phyloP scores from a whole-genome alignment of 257 asterid genomes.

The Fraxinus americana region DNA sequence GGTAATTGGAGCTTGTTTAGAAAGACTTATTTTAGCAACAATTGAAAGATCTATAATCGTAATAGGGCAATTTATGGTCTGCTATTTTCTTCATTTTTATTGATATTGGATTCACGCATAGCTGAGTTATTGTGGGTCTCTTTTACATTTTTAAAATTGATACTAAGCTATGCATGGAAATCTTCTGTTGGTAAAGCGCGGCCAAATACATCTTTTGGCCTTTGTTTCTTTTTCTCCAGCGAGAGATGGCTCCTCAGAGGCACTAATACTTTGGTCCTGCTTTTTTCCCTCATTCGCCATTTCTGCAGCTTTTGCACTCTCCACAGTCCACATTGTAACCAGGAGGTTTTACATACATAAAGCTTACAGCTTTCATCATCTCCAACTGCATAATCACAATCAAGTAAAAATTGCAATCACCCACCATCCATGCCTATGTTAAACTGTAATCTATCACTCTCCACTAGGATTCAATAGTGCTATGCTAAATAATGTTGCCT shows the following conservation, averaged over 20 bases:
- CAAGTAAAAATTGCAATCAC: slow-evolving; percentile 16
- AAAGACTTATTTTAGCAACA: not conserved
- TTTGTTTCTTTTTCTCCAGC: slow-evolving; percentile 67
- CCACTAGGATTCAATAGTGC: not conserved
- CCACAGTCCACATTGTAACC: slow-evolving; percentile 69
- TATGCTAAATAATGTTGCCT: not conserved
- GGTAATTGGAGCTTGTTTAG: not conserved
- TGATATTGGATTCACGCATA: not conserved
- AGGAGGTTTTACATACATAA: slow-evolving; percentile 96
- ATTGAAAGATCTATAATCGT: not conserved
- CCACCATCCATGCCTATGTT: not conserved
- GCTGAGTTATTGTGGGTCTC: not conserved
- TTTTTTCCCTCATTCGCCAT: slow-evolving; percentile 60
- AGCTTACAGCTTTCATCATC: slow-evolving; percentile 98
- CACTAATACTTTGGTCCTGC: slow-evolving; percentile 28
- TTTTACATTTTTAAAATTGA: not conserved
- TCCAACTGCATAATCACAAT: slow-evolving; percentile 61
- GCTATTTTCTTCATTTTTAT: not conserved
- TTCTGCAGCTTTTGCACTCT: slow-evolving; percentile 98
- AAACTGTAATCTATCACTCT: not conserved
- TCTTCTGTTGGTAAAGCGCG: slow-evolving; percentile 94
- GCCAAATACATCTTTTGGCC: slow-evolving; percentile 88
- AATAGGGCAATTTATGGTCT: not conserved
- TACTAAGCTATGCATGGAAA: not conserved
- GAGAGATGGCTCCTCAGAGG: slow-evolving; percentile 37